Evolutionary conservation across 257 asterid species (phyloP), one percentile per base, ranked within the genome.

Genomic region (Misopates orontium): DNA sequence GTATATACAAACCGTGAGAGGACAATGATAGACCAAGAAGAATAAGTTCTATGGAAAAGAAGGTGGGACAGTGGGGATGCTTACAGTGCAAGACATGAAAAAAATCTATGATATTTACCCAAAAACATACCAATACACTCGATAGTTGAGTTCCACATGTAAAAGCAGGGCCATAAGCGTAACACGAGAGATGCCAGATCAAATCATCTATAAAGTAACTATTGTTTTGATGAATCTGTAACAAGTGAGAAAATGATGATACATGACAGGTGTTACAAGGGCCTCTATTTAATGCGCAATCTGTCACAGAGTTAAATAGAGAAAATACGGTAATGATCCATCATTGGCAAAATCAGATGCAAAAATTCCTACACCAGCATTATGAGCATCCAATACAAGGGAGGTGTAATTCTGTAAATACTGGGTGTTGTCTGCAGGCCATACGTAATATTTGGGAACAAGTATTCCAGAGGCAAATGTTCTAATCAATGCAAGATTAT

Each of bases 391-490:
- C 59, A 31, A 49, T 32, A 93, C 97, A 11, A 93, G 53, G 17
- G 92, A 73, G 11, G 84, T 79, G 72, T 59, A 62, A 20, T 85
- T 79, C 69, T 2, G 78, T 50, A 86, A 69, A 71, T 93, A 93
- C 15, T 23, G 75, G 57, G 39, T 62, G 65, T 45, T 65, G 75
- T 75, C 87, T 31, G 71, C 80, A 13, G 83, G 94, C 81, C 80
- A 78, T 73, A 93, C 87, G 75, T 90, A 87, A 50, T 8, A 0
- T 71, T 93, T 93, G 62, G 99, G 97, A 69, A 93, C 85, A 54
- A 93, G 78, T 67, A 93, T 93, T 48, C 92, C 99, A 7, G 86
- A 53, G 24, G 99, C 96, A 70, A 93, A 90, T 59, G 87, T 83
- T 69, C 75, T 85, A 67, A 93, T 74, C 9, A 78, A 72, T 17